Base-by-base conservation (phyloP, 2,329 filamentous ascomycete species). In the Xylaria sp. region DNA sequence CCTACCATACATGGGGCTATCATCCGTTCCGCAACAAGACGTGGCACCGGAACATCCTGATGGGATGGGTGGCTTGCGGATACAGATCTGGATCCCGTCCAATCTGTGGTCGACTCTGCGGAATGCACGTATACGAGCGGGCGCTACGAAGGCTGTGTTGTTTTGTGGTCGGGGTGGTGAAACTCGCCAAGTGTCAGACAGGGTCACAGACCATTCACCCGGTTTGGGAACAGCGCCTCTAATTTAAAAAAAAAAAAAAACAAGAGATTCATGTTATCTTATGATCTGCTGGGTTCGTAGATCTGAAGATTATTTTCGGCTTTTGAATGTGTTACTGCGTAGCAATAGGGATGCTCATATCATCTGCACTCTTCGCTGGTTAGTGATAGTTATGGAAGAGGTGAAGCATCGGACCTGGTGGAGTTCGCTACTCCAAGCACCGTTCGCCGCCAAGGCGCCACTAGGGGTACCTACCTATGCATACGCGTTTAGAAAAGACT, bases 81-180 rank as follows among this genome's bases (percentile, higher is more conserved):
- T n/a, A 48, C 36, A 23, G 46, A 9, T 64, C 20, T 39, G 15
- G 13, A 43, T 53, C 12, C 28, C 62, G 30, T 41, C 66, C 65
- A 67, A 55, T 60, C 20, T n/a, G 43, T 34, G 28, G 28, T 28
- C 13, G 18, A 39, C 45, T 55, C 66, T 52, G 39, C n/a, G 25
- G 23, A 23, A 10, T 43, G 45, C 45, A 50, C 18, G 63, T 39
- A 56, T 9, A 36, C 46, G 39, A 59, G 63, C 39, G 18, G 56
- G 48, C 43, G 58, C 66, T 50, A 25, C 36, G 83, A 68, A 68
- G 89, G 88, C 81, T 90, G 72, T 66, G 72, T 65, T 64, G 57
- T 48, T 60, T 58, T 46, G 56, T 60, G 28, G 36, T 59, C 10
- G 15, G 62, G 61, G 62, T 48, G 45, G 18, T 67, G 55, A 64